Conservation (phyloP, 108 stramenopile species). For the Skeletonema tropicum region DNA sequence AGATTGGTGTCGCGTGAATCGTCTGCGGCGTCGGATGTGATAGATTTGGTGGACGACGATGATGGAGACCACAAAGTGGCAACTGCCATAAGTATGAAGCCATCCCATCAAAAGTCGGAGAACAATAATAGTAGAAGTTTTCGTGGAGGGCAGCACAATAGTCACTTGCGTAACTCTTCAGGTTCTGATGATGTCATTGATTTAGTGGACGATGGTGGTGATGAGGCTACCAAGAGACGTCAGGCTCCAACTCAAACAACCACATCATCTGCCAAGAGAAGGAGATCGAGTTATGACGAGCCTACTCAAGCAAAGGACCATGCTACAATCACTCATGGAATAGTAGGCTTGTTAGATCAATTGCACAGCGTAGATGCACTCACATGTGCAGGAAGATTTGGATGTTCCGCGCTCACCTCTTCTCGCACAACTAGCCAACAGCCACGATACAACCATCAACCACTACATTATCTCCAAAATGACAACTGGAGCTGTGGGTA, state of each 20-base stretch:
- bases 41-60: neutral
- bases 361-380: neutral
- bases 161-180: neutral
- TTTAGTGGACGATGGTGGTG: neutral
- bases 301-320: neutral
- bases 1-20: neutral
- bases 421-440: constrained; percentile 26
- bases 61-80: neutral
- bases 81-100: neutral
- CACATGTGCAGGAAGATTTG: neutral
- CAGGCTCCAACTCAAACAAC: neutral
- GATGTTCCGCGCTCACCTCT: neutral
- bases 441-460: constrained; percentile 20
- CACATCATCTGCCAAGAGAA: neutral
- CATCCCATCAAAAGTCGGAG: neutral
- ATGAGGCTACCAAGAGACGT: neutral
- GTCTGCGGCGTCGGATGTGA: neutral
- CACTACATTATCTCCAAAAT: constrained; percentile 54
- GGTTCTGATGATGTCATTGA: neutral
- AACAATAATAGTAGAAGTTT: neutral
- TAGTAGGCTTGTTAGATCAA: neutral
- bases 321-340: constrained; percentile 1
- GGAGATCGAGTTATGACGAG: neutral
- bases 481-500: constrained; percentile 86
- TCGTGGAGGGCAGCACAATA: neutral